phyloP scores from a whole-genome alignment of 129 eudicot genomes.

The Gnaphalium uliginosum region DNA sequence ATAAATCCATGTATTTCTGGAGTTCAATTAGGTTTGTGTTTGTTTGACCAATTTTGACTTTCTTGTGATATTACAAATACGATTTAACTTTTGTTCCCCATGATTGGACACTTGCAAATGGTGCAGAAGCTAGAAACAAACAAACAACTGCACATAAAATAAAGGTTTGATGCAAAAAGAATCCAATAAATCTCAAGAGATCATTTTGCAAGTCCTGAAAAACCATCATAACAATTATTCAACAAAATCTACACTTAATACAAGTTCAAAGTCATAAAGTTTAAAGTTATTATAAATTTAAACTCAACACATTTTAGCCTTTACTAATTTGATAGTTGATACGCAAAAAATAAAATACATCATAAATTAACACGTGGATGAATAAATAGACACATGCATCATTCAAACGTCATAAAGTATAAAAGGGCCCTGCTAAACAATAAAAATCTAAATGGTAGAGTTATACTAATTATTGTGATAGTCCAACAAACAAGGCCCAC shows the following conservation, averaged over 20 bases:
- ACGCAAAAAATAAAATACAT: too few relatives aligned
- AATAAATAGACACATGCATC: too few relatives aligned
- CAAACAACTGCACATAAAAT: not conserved
- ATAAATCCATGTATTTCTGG: constrained; percentile 38
- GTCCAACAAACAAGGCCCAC: not conserved
- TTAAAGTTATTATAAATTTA: too few relatives aligned
- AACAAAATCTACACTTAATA: too few relatives aligned
- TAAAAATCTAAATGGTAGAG: not conserved
- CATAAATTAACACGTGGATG: too few relatives aligned
- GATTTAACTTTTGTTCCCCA: constrained; percentile 13
- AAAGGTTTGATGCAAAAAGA: constrained; percentile 20
- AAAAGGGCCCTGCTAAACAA: not conserved
- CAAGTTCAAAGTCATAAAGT: too few relatives aligned
- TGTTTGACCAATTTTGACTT: constrained; percentile 16
- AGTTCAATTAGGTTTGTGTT: constrained; percentile 23
- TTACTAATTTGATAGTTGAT: too few relatives aligned
- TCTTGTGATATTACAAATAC: constrained; percentile 15
- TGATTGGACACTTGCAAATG: constrained; percentile 27
- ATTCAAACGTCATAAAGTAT: not conserved
- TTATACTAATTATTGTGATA: not conserved
- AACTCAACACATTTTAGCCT: too few relatives aligned
- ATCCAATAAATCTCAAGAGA: constrained; percentile 32
- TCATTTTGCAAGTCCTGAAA: too few relatives aligned
- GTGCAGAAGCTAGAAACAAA: not conserved
- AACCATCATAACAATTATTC: not conserved